A percentile compares a stretch with the other conserved stretches of the same genome.
phyloP scores from a whole-genome alignment of 257 asterid genomes.

The Solanum pinnatisectum region DNA sequence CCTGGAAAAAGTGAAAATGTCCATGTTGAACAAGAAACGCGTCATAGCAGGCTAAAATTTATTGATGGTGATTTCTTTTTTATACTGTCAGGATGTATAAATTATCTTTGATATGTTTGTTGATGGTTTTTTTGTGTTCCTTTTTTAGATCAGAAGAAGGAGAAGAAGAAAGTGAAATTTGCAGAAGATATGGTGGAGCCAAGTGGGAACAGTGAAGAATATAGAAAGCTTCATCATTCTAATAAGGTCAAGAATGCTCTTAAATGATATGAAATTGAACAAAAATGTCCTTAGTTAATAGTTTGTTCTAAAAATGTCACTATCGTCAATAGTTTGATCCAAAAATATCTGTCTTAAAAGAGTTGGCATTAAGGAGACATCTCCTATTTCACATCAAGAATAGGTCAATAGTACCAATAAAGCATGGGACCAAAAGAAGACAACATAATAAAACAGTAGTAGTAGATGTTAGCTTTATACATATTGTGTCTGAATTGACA shows the following conservation, averaged over 20 bases:
- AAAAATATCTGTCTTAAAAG: neutral
- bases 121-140: neutral
- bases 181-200: constrained; percentile 89
- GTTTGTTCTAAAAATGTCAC: neutral
- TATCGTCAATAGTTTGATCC: neutral
- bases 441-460: neutral
- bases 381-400: neutral
- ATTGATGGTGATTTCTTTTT: neutral
- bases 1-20: neutral
- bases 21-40: neutral
- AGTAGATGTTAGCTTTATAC: neutral
- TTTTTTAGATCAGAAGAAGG: constrained; percentile 38
- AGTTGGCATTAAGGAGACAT: neutral
- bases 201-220: constrained; percentile 56
- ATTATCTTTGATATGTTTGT: neutral
- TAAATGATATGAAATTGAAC: neutral
- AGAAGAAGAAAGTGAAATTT: constrained; percentile 53
- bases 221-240: constrained; percentile 31
- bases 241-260: neutral
- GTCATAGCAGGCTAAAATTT: neutral
- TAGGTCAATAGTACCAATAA: neutral
- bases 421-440: neutral
- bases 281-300: neutral
- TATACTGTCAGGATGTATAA: neutral
- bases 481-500: neutral